These are phyloP conservation scores for Secale cereale DNA, from an alignment of 176 grass and related monocot species.

Conservation along the genomic window DNA sequence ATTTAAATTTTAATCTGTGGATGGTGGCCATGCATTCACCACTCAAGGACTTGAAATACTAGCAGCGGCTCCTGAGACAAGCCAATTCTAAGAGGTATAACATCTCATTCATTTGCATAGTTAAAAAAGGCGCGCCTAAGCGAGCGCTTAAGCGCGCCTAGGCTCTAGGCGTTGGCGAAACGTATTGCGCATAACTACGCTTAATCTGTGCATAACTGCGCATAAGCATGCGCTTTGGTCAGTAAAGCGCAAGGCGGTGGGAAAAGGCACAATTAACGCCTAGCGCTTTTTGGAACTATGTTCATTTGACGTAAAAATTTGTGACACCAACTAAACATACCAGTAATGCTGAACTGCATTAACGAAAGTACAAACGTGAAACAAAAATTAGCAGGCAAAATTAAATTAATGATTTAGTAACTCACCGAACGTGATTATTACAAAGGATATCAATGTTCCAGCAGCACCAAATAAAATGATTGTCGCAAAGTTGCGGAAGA, in stretches of 20 bases:
- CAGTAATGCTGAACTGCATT: background rate
- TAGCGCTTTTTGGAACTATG: too few species aligned
- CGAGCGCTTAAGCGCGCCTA: too few species aligned
- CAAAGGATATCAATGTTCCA: constrained; percentile 91
- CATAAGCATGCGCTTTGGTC: too few species aligned
- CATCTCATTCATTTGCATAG: background rate
- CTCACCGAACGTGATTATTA: constrained; percentile 78
- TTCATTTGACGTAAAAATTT: background rate
- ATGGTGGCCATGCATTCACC: background rate
- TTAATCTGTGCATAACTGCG: too few species aligned
- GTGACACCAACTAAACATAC: constrained; percentile 4
- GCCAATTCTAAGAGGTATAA: background rate
- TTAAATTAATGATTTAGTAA: constrained; percentile 20
- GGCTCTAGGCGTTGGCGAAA: too few species aligned
- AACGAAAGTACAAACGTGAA: background rate
- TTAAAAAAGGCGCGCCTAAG: too few species aligned
- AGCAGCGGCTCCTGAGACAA: background rate
- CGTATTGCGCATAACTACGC: too few species aligned
- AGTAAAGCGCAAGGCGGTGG: too few species aligned
- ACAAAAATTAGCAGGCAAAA: background rate
- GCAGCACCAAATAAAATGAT: constrained; percentile 87
- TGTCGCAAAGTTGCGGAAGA: constrained; percentile 90
- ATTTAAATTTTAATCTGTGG: background rate
- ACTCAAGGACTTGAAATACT: background rate
- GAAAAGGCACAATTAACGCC: too few species aligned